Base-by-base conservation (phyloP, 2,329 filamentous ascomycete genomes). In the Beauveria medogensis region DNA sequence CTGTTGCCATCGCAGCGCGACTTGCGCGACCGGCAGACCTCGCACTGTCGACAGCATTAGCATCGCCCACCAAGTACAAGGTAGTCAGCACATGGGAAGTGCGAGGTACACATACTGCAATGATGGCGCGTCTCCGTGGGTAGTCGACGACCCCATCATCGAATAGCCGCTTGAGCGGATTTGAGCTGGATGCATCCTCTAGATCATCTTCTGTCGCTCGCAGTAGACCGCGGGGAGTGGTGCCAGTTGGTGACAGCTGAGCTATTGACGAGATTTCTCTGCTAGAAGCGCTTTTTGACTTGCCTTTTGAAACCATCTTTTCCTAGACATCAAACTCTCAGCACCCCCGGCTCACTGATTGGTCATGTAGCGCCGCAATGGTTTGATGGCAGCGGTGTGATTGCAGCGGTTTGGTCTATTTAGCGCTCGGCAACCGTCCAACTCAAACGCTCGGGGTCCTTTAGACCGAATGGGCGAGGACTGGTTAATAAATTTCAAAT, bases 1-100 rank as follows among this genome's bases (percentile, higher is more conserved):
- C 90, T 86, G 10, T 82, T 88, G 59, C 89, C 89, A 71, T 92
- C 89, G 72, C 89, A 92, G 64, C 89, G 82, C 63, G 88, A 91
- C 70, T 92, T 92, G 67, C 89, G 82, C 41, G 89, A 90, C 20
- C 89, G 87, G 70, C 89, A 92, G 62, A 92, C 89, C 70, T 92
- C 89, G 73, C 89, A 92, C 88, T 91, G 28, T 16, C 20, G 63
- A 40, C 14, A 50, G 43, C 30, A 63, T 70, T 54, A 70, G 66
- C 46, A 64, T 54, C n/a, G 44, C 16, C 7, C 18, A 24, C 18
- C 51, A 37, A 41, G 34, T 14, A 52, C 18, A 24, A 6, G 4
- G 16, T 1, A 10, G 9, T 10, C 3, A 5, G 6, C 10, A 3
- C 6, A 34, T 50, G 16, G 4, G 2, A 5, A 28, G 34, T 18